phyloP scores from a whole-genome alignment of 2,329 filamentous ascomycete genomes.

The Thelonectria olida region DNA sequence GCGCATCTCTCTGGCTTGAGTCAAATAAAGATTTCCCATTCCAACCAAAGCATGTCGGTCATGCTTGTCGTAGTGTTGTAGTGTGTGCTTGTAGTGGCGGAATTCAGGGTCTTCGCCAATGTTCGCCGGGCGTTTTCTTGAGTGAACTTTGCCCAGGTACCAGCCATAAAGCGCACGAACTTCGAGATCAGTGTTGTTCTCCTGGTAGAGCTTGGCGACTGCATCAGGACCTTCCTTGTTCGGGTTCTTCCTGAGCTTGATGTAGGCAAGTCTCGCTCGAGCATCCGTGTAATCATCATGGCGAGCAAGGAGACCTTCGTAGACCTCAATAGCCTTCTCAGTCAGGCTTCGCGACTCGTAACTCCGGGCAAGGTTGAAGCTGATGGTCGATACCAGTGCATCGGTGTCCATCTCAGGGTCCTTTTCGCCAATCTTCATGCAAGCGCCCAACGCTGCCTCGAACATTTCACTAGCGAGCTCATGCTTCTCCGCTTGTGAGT shows the following conservation, averaged over 20 bases:
- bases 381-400: slow-evolving; percentile 92
- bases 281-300: slow-evolving; percentile 95
- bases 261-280: slow-evolving; percentile 86
- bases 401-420: slow-evolving; percentile 85
- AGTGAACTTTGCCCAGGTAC: slow-evolving; percentile 84
- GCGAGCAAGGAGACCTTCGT: slow-evolving; percentile 83
- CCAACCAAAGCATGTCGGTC: slow-evolving; percentile 95
- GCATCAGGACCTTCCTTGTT: slow-evolving; percentile 87
- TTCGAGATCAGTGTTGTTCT: slow-evolving; percentile 86
- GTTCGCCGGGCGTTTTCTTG: slow-evolving; percentile 83
- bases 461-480: slow-evolving; percentile 86
- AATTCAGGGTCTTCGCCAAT: slow-evolving; percentile 91
- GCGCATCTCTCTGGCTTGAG: slow-evolving; percentile 92
- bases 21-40: slow-evolving; percentile 93
- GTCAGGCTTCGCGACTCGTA: slow-evolving; percentile 86
- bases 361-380: slow-evolving; percentile 93
- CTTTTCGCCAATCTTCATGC: slow-evolving; percentile 80
- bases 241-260: slow-evolving; percentile 82
- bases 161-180: slow-evolving; percentile 93
- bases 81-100: slow-evolving; percentile 93
- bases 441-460: slow-evolving; percentile 89
- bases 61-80: slow-evolving; percentile 95
- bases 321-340: slow-evolving; percentile 87
- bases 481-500: slow-evolving; percentile 87
- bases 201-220: slow-evolving; percentile 85